These are phyloP conservation scores for Coemansia sp. DNA, from an alignment of 192 early-diverging fungal species.

Conservation along the genomic window DNA sequence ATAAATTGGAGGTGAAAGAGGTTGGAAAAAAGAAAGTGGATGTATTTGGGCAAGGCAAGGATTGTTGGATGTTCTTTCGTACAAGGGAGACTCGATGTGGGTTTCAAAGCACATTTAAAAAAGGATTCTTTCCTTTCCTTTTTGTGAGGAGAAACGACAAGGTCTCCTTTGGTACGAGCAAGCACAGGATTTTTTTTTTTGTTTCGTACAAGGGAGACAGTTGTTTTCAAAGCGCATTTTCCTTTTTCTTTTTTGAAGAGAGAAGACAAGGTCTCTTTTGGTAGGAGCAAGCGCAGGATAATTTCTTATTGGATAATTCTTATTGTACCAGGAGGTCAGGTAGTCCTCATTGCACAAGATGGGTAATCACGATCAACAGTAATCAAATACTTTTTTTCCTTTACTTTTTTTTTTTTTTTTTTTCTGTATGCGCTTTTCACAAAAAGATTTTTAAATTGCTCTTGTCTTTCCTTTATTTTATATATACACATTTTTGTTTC, in stretches of 20 bases:
- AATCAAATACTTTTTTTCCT: neutral
- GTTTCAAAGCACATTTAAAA: neutral
- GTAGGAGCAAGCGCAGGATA: no score
- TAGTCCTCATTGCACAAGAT: neutral
- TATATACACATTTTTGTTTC: neutral
- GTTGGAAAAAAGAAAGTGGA: conserved; percentile 6
- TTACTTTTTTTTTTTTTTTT: neutral
- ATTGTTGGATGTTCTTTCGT: no score
- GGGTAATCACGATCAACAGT: neutral
- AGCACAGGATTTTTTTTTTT: no score
- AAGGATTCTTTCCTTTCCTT: no score
- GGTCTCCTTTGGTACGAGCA: no score
- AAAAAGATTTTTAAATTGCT: neutral
- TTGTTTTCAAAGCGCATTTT: neutral
- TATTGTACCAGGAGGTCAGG: neutral
- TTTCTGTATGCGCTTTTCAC: neutral
- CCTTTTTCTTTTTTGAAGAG: no score
- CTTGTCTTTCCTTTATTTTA: neutral
- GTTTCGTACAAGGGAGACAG: no score
- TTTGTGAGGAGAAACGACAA: no score
- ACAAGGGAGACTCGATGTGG: neutral
- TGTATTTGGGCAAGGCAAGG: neutral
- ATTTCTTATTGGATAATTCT: no score
- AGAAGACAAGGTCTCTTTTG: no score
- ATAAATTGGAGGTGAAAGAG: neutral